Conservation (phyloP, 495 filamentous ascomycete genomes). For the Darksidea phi region DNA sequence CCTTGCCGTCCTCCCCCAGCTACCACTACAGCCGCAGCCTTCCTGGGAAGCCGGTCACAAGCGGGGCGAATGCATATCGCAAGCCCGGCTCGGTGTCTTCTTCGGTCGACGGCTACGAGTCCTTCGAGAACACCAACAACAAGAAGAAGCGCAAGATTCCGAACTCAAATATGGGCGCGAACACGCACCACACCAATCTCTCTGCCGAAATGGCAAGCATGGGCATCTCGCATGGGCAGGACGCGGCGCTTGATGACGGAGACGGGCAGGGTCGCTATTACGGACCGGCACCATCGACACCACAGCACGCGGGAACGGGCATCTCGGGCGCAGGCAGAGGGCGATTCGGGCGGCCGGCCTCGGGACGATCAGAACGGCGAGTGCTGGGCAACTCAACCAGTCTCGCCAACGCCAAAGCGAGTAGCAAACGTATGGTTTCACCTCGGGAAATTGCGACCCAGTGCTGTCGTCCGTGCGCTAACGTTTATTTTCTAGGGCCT, state of each 20-base stretch:
- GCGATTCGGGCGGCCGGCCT: constrained; percentile 63
- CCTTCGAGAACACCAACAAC: constrained; percentile 97
- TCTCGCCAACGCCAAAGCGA: constrained; percentile 49
- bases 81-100: constrained; percentile 43
- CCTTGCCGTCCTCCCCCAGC: constrained; percentile 34
- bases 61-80: constrained; percentile 20
- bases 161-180: constrained; percentile 76
- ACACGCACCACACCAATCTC: constrained; percentile 60
- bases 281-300: constrained; percentile 52
- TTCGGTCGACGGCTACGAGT: constrained; percentile 84
- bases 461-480: constrained; percentile 38
- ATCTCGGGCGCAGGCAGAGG: constrained; percentile 79
- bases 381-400: constrained; percentile 60
- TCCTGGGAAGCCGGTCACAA: constrained; percentile 2
- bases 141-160: constrained; percentile 99
- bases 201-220: constrained; percentile 63
- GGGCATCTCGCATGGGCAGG: constrained; percentile 54
- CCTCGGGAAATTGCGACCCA: constrained; percentile 14
- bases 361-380: constrained; percentile 57
- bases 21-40: constrained; percentile 33
- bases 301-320: constrained; percentile 53
- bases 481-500: constrained; percentile 40
- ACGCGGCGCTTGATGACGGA: constrained; percentile 48
- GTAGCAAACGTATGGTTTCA: constrained; percentile 26
- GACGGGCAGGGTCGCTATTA: constrained; percentile 54